Percentiles rank a stretch among this genome's conserved stretches.
Evolutionary conservation across 1,284 basidiomycete species (phyloP).

Genomic region (Ganoderma lingzhi): DNA sequence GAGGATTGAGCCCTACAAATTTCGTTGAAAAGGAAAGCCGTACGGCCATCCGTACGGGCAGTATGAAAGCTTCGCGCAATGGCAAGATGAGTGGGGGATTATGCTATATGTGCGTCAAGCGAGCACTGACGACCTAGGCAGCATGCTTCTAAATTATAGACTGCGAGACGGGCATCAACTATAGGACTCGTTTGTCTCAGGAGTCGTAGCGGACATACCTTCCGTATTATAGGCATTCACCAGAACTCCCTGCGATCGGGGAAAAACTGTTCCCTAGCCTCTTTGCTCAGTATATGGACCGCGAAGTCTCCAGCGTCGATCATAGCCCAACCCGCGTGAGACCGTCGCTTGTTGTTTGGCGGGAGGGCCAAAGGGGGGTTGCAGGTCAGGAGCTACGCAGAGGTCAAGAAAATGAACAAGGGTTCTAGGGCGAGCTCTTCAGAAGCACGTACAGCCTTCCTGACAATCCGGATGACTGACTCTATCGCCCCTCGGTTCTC

Average conservation of each 20-base stretch:
- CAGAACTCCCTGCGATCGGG: conserved; percentile 42
- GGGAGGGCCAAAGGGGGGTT: conserved; percentile 66
- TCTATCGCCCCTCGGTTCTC: conserved; percentile 79
- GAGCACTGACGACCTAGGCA: background rate
- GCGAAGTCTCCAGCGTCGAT: conserved; percentile 81
- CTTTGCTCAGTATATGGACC: conserved; percentile 73
- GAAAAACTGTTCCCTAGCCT: conserved; percentile 73
- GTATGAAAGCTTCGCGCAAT: background rate
- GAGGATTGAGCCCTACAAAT: background rate
- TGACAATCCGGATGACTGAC: conserved; percentile 68
- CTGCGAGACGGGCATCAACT: background rate
- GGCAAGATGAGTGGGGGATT: background rate
- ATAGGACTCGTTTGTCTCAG: background rate
- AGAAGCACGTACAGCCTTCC: conserved; percentile 60
- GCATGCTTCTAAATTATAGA: conserved; percentile 5
- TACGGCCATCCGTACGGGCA: background rate
- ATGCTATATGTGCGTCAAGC: background rate
- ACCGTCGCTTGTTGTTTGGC: conserved; percentile 63
- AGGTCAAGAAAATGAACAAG: conserved; percentile 2
- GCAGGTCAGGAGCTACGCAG: conserved; percentile 56
- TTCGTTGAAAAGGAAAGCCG: background rate
- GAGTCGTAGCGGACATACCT: background rate
- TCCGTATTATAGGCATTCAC: conserved; percentile 14
- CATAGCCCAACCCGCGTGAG: conserved; percentile 81
- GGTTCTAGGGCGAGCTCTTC: background rate